These are phyloP conservation scores for Neopestalotiopsis clavispora DNA, from an alignment of 2,329 filamentous ascomycete genomes.

Conservation along the genomic window DNA sequence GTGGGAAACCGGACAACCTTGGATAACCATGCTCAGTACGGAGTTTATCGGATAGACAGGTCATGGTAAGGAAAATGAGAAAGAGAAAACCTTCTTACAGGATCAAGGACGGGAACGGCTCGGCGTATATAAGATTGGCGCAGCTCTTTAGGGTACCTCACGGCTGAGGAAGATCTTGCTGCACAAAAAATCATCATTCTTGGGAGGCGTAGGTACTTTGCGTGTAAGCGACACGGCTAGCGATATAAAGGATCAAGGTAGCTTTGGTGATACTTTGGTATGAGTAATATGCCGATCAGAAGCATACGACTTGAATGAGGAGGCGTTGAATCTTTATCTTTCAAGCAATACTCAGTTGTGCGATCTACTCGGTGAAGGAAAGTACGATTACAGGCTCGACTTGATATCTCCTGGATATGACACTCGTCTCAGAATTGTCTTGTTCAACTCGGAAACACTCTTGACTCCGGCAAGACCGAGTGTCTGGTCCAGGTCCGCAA, in stretches of 20 bases:
- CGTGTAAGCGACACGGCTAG: background rate
- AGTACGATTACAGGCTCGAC: slow-evolving; percentile 33
- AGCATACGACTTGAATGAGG: background rate
- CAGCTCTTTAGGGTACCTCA: background rate
- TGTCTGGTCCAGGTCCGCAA: slow-evolving; percentile 59
- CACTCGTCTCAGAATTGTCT: slow-evolving; percentile 37
- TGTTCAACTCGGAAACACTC: slow-evolving; percentile 42
- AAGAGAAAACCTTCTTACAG: background rate
- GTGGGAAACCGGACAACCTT: slow-evolving; percentile 70
- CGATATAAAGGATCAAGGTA: background rate
- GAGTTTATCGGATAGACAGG: slow-evolving; percentile 67
- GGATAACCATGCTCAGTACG: slow-evolving; percentile 69
- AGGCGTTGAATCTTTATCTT: background rate
- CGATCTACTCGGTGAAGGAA: background rate
- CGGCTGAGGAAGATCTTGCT: background rate
- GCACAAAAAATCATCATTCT: background rate
- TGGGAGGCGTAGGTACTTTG: background rate
- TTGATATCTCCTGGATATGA: slow-evolving; percentile 39
- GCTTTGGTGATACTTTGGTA: background rate
- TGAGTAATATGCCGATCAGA: background rate
- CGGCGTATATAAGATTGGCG: slow-evolving; percentile 6
- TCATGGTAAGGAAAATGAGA: background rate
- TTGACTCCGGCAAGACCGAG: slow-evolving; percentile 60
- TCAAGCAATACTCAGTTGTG: background rate
- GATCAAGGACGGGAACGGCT: background rate